Percentiles rank a stretch among this genome's conserved stretches.
Evolutionary conservation across 2,329 filamentous ascomycete species (phyloP).

Genomic region (Thielaviopsis euricoi): DNA sequence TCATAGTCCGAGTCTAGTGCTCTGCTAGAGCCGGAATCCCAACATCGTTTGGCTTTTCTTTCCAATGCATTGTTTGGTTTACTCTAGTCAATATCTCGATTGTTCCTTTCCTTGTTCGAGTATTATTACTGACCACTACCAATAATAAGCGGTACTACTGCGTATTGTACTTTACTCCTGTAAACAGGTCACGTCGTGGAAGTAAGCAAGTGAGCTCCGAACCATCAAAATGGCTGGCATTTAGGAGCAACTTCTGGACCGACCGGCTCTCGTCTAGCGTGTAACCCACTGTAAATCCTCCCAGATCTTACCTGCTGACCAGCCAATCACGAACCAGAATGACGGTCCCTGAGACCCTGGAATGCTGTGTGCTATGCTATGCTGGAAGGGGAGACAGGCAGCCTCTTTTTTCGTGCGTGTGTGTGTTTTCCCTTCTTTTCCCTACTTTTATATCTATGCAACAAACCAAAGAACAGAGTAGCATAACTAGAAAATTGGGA

Average conservation of each 20-base stretch:
- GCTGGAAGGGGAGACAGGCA: not conserved
- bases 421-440: too few relatives aligned
- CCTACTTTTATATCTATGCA: too few relatives aligned
- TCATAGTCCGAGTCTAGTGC: too few relatives aligned
- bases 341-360: not conserved
- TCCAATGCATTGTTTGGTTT: not conserved
- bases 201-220: not conserved
- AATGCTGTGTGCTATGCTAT: not conserved
- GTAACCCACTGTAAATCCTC: conserved; percentile 7
- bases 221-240: not conserved
- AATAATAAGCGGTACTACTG: too few relatives aligned
- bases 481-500: too few relatives aligned
- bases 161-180: too few relatives aligned
- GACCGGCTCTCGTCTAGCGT: not conserved
- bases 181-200: too few relatives aligned
- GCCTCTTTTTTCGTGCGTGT: not conserved
- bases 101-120: not conserved
- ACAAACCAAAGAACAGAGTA: too few relatives aligned
- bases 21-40: not conserved
- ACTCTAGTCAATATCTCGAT: not conserved
- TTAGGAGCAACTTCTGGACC: not conserved
- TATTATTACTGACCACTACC: too few relatives aligned
- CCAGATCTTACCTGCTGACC: not conserved
- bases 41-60: not conserved
- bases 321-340: not conserved